A percentile compares a stretch with the other conserved stretches of the same genome.
These are phyloP conservation scores for Pelargonium cotyledonis DNA, from an alignment of 441 rosid genomes.

Conservation along the genomic window DNA sequence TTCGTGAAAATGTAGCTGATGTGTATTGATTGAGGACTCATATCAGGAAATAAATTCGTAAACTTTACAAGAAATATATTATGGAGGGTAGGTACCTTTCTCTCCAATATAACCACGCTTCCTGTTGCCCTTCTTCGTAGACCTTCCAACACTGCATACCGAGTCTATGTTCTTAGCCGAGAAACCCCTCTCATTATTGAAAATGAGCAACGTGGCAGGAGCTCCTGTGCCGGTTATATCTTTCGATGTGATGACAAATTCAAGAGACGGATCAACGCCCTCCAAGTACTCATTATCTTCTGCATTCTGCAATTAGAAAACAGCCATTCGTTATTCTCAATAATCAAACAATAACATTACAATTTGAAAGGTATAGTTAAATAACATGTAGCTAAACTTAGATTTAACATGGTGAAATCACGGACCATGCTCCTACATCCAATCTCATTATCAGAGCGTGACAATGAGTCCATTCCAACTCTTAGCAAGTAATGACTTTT, in stretches of 20 bases:
- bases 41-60: background rate
- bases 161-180: conserved; percentile 19
- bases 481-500: too few relatives aligned
- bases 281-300: conserved; percentile 68
- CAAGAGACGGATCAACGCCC: conserved; percentile 63
- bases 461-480: too few relatives aligned
- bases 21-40: background rate
- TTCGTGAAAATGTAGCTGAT: too few relatives aligned
- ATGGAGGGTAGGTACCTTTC: conserved; percentile 40
- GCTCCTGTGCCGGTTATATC: conserved; percentile 68
- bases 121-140: conserved; percentile 58
- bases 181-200: conserved; percentile 68
- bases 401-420: background rate
- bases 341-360: too few relatives aligned
- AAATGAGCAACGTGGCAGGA: conserved; percentile 52
- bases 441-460: background rate
- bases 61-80: background rate
- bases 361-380: background rate
- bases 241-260: conserved; percentile 57
- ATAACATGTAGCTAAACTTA: background rate
- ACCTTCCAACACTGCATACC: conserved; percentile 35
- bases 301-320: conserved; percentile 41
- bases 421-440: background rate
- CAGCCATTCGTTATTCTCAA: background rate
- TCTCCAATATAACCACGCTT: conserved; percentile 66